phyloP scores from a whole-genome alignment of 306 rosid species.

The Cicer cuneatum region DNA sequence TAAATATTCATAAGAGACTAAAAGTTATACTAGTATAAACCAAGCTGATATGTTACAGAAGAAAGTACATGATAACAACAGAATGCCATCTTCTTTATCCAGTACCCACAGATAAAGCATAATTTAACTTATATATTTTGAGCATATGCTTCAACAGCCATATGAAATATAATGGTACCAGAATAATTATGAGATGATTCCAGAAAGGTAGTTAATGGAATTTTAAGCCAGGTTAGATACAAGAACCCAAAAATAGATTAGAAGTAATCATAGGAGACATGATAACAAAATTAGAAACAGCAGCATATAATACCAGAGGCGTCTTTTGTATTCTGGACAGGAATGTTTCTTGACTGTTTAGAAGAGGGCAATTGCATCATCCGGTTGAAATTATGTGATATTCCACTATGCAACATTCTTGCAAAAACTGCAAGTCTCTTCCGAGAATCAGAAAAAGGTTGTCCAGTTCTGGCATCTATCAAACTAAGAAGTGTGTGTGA shows the following conservation, averaged over 20 bases:
- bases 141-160: conserved; percentile 31
- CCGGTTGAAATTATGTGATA: conserved; percentile 71
- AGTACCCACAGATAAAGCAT: conserved; percentile 23
- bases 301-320: conserved; percentile 61
- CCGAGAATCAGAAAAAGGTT: conserved; percentile 67
- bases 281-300: conserved; percentile 33
- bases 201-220: conserved; percentile 24
- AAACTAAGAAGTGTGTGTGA: conserved; percentile 95
- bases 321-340: conserved; percentile 56
- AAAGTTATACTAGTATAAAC: conserved; percentile 30
- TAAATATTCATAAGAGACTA: not conserved
- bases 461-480: conserved; percentile 78
- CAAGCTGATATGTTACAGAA: conserved; percentile 33
- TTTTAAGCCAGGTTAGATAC: conserved; percentile 29
- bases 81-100: conserved; percentile 32
- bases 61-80: conserved; percentile 32
- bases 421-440: conserved; percentile 70
- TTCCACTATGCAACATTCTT: conserved; percentile 88
- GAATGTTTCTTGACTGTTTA: conserved; percentile 53
- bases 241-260: conserved; percentile 32
- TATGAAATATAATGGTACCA: conserved; percentile 1
- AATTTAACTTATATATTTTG: conserved; percentile 12
- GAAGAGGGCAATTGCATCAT: conserved; percentile 57
- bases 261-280: conserved; percentile 28
- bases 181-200: conserved; percentile 37